Evolutionary conservation across 2,329 filamentous ascomycete genomes (phyloP).

Genomic region (Sclerotinia sclerotiorum): DNA sequence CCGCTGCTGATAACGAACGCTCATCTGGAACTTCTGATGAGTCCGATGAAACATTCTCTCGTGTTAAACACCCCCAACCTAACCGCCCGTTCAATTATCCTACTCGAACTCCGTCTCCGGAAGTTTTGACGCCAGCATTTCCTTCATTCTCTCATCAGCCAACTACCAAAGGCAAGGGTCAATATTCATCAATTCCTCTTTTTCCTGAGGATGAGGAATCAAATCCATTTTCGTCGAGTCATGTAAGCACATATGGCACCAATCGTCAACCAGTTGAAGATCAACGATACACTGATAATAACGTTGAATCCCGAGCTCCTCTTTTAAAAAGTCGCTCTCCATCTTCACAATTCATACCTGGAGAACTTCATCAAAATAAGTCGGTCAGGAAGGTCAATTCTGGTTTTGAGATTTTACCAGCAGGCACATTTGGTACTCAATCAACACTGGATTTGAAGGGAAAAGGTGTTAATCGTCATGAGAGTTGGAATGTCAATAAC

Average conservation of each 20-base stretch:
- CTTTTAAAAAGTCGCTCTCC: constrained; percentile 21
- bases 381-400: constrained; percentile 43
- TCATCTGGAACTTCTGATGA: constrained; percentile 38
- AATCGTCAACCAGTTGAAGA: background rate
- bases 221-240: constrained; percentile 32
- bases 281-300: constrained; percentile 11
- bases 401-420: constrained; percentile 45
- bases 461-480: constrained; percentile 24
- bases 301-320: constrained; percentile 23
- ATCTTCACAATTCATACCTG: constrained; percentile 42
- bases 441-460: constrained; percentile 24
- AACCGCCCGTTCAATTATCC: constrained; percentile 22
- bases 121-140: background rate
- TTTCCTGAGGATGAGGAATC: constrained; percentile 27
- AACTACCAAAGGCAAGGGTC: constrained; percentile 23
- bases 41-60: constrained; percentile 36
- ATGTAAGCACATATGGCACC: constrained; percentile 13
- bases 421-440: constrained; percentile 42
- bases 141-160: constrained; percentile 14
- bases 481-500: constrained; percentile 27
- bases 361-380: constrained; percentile 43
- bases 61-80: constrained; percentile 21
- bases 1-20: constrained; percentile 38
- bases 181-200: constrained; percentile 33
- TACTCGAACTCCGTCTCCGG: constrained; percentile 23